Evolutionary conservation across 495 filamentous ascomycete species (phyloP).

Genomic region (Geoglossum glabrum): DNA sequence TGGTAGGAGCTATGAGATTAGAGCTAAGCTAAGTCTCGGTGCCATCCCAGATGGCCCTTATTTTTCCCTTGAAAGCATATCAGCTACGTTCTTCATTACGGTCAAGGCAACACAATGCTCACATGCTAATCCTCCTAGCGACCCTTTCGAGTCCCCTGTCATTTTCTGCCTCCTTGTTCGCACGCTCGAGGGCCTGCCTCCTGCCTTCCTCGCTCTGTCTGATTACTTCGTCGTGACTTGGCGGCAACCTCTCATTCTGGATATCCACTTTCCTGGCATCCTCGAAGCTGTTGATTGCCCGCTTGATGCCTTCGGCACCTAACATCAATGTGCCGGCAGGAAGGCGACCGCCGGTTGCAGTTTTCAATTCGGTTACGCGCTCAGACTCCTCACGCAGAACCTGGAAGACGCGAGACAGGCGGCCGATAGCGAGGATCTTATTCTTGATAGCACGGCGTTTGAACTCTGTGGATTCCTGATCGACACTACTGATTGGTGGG

Average conservation of each 20-base stretch:
- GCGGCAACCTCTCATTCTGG: slow-evolving; percentile 87
- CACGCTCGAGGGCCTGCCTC: slow-evolving; percentile 63
- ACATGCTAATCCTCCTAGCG: slow-evolving; percentile 90
- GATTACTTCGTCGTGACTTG: slow-evolving; percentile 76
- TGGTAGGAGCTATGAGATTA: background rate
- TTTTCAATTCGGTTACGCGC: slow-evolving; percentile 91
- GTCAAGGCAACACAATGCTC: slow-evolving; percentile 24
- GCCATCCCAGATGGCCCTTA: background rate
- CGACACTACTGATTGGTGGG: slow-evolving; percentile 39
- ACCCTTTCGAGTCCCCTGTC: slow-evolving; percentile 68
- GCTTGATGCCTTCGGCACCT: slow-evolving; percentile 94
- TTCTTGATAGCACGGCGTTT: slow-evolving; percentile 96
- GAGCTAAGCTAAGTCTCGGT: background rate
- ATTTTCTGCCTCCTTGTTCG: slow-evolving; percentile 72
- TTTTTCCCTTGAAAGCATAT: background rate
- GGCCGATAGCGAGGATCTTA: slow-evolving; percentile 95
- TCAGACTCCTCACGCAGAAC: slow-evolving; percentile 95
- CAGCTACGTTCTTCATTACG: background rate
- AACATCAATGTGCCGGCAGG: slow-evolving; percentile 95
- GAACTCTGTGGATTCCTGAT: slow-evolving; percentile 71
- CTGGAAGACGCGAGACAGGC: slow-evolving; percentile 94
- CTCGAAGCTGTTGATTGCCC: slow-evolving; percentile 93
- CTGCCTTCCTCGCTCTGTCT: slow-evolving; percentile 60
- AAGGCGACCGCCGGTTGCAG: slow-evolving; percentile 77
- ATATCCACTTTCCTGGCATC: slow-evolving; percentile 96